Base-by-base conservation (phyloP, 805 yeast genomes). In the Suhomyces kilbournensis region DNA sequence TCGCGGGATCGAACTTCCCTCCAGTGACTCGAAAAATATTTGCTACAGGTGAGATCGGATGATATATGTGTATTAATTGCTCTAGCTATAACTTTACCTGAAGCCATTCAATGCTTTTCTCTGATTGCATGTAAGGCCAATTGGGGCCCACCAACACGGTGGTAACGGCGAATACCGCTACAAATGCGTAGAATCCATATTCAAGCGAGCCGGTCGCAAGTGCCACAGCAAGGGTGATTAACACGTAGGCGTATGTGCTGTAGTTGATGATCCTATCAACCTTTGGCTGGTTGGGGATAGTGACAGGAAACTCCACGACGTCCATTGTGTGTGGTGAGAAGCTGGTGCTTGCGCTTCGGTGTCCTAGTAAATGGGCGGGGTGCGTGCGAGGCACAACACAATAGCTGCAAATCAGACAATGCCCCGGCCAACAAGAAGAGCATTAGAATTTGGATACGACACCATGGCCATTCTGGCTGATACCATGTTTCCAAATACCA, bases 81-180 rank as follows among this genome's bases (percentile, higher is more conserved):
- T 28, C 32, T 28, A 38, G 19, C 55, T 64, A 63, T 56, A 63
- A 35, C 48, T 68, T 61, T 49, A 71, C 66, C 50, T 64, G 54
- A 46, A 80, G 72, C 82, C 85, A 86, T 26, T 51, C 58, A 63
- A 65, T 25, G 76, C 69, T 32, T 80, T 81, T 53, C 79, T 65
- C 58, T 72, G 34, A 69, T 48, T 75, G 84, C 63, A 79, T 87
- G 7, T 65, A 56, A 2, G 85, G 76, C 76, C 85, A 87, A 23
- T 86, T 77, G 28, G 90, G 90, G 19, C 83, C 68, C 3, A 76
- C 77, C 30, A 65, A 51, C 26, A 63, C 26, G 4, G 76, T 59
- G 19, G 60, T 44, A 5, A 77, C 50, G 17, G 73, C 58, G 20
- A 75, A 62, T 9, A 67, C 66, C 3, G 56, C 60, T 9, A 65